Base-by-base conservation (phyloP, 1,284 basidiomycete genomes). In the Rhizopogon parksii region DNA sequence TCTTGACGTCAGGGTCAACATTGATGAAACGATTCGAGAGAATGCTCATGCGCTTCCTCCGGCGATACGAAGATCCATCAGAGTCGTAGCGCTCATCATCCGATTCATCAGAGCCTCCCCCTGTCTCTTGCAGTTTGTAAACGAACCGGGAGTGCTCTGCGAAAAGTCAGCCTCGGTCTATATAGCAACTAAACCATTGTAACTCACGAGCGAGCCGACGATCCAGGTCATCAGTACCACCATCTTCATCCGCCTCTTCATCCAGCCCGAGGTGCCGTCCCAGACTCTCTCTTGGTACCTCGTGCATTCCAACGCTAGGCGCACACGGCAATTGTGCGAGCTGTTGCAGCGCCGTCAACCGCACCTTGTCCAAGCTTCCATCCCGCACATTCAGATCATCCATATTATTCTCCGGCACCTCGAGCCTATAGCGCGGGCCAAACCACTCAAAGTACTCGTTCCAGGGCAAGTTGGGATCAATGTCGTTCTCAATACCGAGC, bases 381-480 rank as follows among this genome's bases (percentile, higher is more conserved):
- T 94, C 87, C 58, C 81, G 82, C 50, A 88, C 70, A 66, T 99
- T 99, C 62, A 91, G 71, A 66, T 99, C 93, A 56, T 96, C 94
- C 85, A 96, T 92, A 64, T 97, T 97, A 58, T 88, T 98, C 53
- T 79, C 78, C 8, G 85, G 78, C 2, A 99, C 95, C 62, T 97
- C 93, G 27, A 99, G 77, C 59, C 95, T 81, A 71, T 95, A 99
- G 52, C 94, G 78, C 11, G 96, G 96, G 0, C 95, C 95, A 68
- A 95, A 99, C 84, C 95, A 99, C 67, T 98, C 95, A 66, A 97
- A 91, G 68, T 94, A 97, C 61, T 95, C 88, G 68, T 91, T 96
- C 82, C 91, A 97, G 0, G 95, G 95, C 56, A 99, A 68, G 61
- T 91, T 85, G 35, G 81, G 80, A 57, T 90, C 82, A 49, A 98